A percentile compares a stretch with the other conserved stretches of the same genome.
Evolutionary conservation across 148 eudicot genomes (phyloP).

Genomic region (Heliamphora exappendiculata): DNA sequence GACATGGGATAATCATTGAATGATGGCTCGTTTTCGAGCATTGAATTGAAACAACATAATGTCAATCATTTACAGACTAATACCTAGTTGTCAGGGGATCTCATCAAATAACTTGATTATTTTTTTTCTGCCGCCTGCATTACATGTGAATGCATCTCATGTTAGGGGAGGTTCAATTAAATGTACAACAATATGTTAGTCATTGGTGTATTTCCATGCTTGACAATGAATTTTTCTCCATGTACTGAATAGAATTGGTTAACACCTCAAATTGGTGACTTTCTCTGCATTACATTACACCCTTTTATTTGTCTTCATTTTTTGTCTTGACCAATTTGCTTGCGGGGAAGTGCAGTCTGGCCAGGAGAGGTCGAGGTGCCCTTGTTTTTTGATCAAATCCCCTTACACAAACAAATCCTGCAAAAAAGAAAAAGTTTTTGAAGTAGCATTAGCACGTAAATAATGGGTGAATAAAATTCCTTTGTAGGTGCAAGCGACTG

Average conservation of each 20-base stretch:
- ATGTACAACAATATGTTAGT: slow-evolving; percentile 23
- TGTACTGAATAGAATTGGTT: slow-evolving; percentile 1
- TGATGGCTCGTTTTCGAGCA: slow-evolving; percentile 12
- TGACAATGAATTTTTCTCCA: background rate
- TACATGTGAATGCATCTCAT: slow-evolving; percentile 16
- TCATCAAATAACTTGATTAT: background rate
- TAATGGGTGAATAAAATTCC: background rate
- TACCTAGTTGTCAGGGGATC: slow-evolving; percentile 10
- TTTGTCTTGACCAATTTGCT: slow-evolving; percentile 40
- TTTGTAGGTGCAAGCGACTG: background rate
- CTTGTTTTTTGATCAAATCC: slow-evolving; percentile 58
- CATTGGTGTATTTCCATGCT: slow-evolving; percentile 7
- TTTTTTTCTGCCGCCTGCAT: slow-evolving; percentile 17
- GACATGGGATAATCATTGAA: slow-evolving; percentile 6
- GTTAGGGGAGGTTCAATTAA: slow-evolving; percentile 13
- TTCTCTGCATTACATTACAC: slow-evolving; percentile 1
- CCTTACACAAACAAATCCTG: slow-evolving; percentile 74
- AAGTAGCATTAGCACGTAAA: slow-evolving; percentile 10
- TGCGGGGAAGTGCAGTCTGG: slow-evolving; percentile 66
- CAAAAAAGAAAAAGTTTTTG: slow-evolving; percentile 2
- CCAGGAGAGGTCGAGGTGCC: slow-evolving; percentile 57
- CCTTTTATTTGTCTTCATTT: slow-evolving; percentile 22
- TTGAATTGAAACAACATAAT: slow-evolving; percentile 6
- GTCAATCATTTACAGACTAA: slow-evolving; percentile 7
- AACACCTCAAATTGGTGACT: slow-evolving; percentile 5